Evolutionary conservation across 2,329 filamentous ascomycete genomes (phyloP).

Genomic region (Hypomyces perniciosus): DNA sequence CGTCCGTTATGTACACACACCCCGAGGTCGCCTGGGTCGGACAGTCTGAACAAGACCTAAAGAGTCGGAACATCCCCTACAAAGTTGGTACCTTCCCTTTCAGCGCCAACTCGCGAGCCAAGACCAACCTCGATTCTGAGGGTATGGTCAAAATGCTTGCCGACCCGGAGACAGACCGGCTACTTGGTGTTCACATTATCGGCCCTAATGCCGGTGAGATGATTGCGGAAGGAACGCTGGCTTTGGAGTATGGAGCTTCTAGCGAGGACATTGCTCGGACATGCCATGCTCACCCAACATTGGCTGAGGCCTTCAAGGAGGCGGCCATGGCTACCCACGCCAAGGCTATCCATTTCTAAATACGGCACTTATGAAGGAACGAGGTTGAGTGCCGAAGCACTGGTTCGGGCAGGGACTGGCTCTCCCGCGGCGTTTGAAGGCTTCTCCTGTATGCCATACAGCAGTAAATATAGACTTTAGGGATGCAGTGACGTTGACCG

Average conservation of each 20-base stretch:
- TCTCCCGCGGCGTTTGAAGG: no score
- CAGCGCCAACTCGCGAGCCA: constrained; percentile 94
- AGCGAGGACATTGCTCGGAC: constrained; percentile 93
- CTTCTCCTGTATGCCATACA: no score
- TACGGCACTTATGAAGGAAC: neutral
- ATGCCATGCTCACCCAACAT: constrained; percentile 91
- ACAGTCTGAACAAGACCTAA: constrained; percentile 93
- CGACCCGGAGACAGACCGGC: constrained; percentile 91
- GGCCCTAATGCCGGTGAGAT: constrained; percentile 96
- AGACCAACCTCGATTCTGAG: constrained; percentile 96
- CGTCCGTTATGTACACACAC: constrained; percentile 99
- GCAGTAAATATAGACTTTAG: no score
- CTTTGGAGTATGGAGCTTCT: constrained; percentile 92
- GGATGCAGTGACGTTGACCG: no score
- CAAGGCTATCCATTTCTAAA: constrained; percentile 91
- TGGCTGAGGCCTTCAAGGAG: constrained; percentile 98
- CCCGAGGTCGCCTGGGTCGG: constrained; percentile 98
- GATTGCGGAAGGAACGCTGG: constrained; percentile 95
- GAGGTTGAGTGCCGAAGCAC: neutral
- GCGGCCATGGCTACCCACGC: constrained; percentile 95
- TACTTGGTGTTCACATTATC: constrained; percentile 94
- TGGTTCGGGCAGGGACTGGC: neutral
- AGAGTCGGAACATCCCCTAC: constrained; percentile 85
- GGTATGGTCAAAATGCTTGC: constrained; percentile 96
- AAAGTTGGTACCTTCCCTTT: constrained; percentile 93